Base-by-base conservation (phyloP, 1,284 basidiomycete genomes). In the Schizopora paradoxa region DNA sequence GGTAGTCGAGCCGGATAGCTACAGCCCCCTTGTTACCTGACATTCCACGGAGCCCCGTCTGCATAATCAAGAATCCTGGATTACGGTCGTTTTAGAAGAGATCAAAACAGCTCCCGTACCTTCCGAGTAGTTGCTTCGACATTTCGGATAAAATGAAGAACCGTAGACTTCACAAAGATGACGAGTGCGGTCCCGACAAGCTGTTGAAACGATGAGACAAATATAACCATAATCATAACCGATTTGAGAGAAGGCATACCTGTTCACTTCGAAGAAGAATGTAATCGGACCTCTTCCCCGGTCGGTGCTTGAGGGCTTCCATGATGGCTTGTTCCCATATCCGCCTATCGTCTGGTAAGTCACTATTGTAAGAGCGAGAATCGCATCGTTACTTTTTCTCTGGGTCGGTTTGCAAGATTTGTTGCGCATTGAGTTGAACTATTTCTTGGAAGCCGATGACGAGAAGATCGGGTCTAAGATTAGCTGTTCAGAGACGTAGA, bases 371-470 rank as follows among this genome's bases (percentile, higher is more conserved):
- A n/a, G n/a, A 34, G 32, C 10, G 23, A 29, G 34, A 37, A 41
- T 13, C 43, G 27, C 46, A 40, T 42, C 6, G 41, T 11, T 41
- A 86, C 91, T 82, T 80, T 69, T 94, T 95, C 57, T 93, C 92
- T 0, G 94, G 92, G 65, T 99, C 96, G 3, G 95, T 90, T 61
- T 96, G 90, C 16, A 95, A 76, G 42, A 99, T 97, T 63, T 98
- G 94, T 60, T 96, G 91, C 4, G 96, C 91, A 5, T 91, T 97
- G 33, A 99, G 75, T 29, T 92, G 92, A 0, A 99, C 96, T 44
- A 99, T 93, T 65, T 99, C 96, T 65, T 99, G 96, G 60, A 99
- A 97, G 1, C 89, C 91, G 25, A 97, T 68, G n/a, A 83, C 83
- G 59, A 95, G 84, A 48, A 97, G 79, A 61, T 96, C 92, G 6